Conservation (phyloP, 169 alveolate genomes). For the Hammondia hammondi region DNA sequence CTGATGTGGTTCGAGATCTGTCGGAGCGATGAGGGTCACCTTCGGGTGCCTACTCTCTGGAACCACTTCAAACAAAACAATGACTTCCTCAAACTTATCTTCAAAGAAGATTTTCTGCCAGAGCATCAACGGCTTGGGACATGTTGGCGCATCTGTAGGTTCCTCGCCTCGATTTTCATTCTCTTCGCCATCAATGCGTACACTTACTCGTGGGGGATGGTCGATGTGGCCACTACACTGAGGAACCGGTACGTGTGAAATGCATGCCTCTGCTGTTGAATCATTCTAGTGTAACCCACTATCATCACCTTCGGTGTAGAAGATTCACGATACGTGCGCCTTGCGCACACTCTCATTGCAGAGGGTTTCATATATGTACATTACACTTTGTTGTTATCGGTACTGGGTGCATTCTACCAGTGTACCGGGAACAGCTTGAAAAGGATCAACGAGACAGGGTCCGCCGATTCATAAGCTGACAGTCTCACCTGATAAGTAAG, state of each 20-base stretch:
- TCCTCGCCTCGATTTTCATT: constrained; percentile 65
- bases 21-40: constrained; percentile 59
- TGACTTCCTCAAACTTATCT: constrained; percentile 69
- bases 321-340: too few species aligned
- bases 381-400: too few species aligned
- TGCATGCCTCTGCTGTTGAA: background rate
- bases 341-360: too few species aligned
- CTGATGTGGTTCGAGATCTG: constrained; percentile 36
- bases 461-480: too few species aligned
- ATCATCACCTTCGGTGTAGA: too few species aligned
- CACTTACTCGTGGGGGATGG: constrained; percentile 29
- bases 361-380: too few species aligned
- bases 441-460: too few species aligned
- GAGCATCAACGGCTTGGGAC: constrained; percentile 67
- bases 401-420: too few species aligned
- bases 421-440: too few species aligned
- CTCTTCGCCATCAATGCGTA: constrained; percentile 65
- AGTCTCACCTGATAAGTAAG: too few species aligned
- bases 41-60: constrained; percentile 72
- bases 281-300: background rate
- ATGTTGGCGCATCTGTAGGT: constrained; percentile 69
- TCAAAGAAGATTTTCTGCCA: constrained; percentile 71
- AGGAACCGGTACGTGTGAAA: background rate
- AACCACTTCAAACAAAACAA: constrained; percentile 77
- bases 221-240: background rate